Evolutionary conservation across 2,329 filamentous ascomycete species (phyloP).

Genomic region (Alternaria solani): DNA sequence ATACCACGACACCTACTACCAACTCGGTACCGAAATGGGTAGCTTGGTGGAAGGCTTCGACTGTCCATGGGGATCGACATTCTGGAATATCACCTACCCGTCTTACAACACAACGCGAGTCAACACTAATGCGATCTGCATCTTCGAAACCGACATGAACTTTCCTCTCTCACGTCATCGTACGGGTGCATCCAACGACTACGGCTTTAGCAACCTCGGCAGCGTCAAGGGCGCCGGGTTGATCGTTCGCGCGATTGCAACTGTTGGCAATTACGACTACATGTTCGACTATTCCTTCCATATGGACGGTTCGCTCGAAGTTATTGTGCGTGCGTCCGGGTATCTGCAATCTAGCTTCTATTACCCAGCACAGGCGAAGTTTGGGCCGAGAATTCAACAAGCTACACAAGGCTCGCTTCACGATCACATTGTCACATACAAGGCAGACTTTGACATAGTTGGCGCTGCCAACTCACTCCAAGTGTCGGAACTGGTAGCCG

Average conservation of each 20-base stretch:
- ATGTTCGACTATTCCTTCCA: slow-evolving; percentile 43
- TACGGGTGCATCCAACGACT: slow-evolving; percentile 26
- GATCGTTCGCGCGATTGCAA: slow-evolving; percentile 52
- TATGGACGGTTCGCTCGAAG: slow-evolving; percentile 47
- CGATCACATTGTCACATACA: slow-evolving; percentile 50
- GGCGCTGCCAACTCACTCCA: slow-evolving; percentile 48
- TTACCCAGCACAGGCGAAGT: slow-evolving; percentile 43
- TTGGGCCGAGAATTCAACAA: slow-evolving; percentile 51
- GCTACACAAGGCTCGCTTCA: slow-evolving; percentile 39
- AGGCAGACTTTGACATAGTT: slow-evolving; percentile 46
- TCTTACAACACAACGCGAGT: slow-evolving; percentile 53
- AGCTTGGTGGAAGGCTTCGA: slow-evolving; percentile 57
- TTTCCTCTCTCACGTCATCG: slow-evolving; percentile 48
- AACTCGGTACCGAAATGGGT: slow-evolving; percentile 55
- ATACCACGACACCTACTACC: slow-evolving; percentile 58
- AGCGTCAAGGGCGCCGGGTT: slow-evolving; percentile 45
- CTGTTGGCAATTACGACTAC: slow-evolving; percentile 56
- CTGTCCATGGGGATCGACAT: slow-evolving; percentile 61
- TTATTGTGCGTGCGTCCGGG: slow-evolving; percentile 41
- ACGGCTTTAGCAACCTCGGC: slow-evolving; percentile 34
- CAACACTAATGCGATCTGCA: slow-evolving; percentile 54
- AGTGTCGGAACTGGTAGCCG: slow-evolving; percentile 22
- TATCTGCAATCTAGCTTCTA: slow-evolving; percentile 47
- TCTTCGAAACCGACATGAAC: slow-evolving; percentile 41
- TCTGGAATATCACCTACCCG: slow-evolving; percentile 59